Conservation (phyloP, 2,329 filamentous ascomycete species). For the Aureobasidium uvarum region DNA sequence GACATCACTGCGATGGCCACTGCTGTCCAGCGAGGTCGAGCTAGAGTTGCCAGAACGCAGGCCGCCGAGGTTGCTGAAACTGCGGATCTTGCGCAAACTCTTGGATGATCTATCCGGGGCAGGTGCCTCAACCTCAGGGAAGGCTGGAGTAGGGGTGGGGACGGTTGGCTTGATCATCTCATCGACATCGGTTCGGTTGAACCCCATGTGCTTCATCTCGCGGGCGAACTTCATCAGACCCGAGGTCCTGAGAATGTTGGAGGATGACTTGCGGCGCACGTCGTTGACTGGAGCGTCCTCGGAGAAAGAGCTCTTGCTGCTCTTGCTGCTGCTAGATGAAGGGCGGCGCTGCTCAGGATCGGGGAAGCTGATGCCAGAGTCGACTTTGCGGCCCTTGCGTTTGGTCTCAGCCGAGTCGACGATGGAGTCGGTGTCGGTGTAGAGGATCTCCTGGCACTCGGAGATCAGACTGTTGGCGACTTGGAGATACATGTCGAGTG, state of each 20-base stretch:
- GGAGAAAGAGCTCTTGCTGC: constrained; percentile 30
- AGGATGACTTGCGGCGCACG: constrained; percentile 28
- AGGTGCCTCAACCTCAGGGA: constrained; percentile 8
- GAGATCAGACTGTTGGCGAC: constrained; percentile 61
- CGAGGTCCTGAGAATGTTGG: constrained; percentile 42
- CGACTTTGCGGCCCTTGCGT: constrained; percentile 56
- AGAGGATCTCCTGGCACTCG: constrained; percentile 55
- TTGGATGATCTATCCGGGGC: constrained; percentile 27
- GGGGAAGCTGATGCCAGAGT: constrained; percentile 63
- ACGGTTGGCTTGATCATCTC: constrained; percentile 41
- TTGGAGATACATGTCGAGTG: constrained; percentile 58
- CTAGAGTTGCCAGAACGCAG: constrained; percentile 34
- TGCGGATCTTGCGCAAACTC: constrained; percentile 41
- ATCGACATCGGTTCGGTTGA: constrained; percentile 52
- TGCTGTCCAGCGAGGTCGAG: constrained; percentile 38
- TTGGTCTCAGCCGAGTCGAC: constrained; percentile 36
- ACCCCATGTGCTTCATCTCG: constrained; percentile 59
- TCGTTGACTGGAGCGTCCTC: constrained; percentile 32
- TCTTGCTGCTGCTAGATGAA: constrained; percentile 37
- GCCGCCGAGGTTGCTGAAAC: constrained; percentile 37
- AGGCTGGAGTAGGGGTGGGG: constrained; percentile 5
- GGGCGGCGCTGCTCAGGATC: constrained; percentile 38
- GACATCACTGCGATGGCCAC: constrained; percentile 35
- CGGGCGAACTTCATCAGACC: constrained; percentile 60
- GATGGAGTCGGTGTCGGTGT: constrained; percentile 41